phyloP scores from a whole-genome alignment of 768 basidiomycete species.

The Podaxis carcinomalis region DNA sequence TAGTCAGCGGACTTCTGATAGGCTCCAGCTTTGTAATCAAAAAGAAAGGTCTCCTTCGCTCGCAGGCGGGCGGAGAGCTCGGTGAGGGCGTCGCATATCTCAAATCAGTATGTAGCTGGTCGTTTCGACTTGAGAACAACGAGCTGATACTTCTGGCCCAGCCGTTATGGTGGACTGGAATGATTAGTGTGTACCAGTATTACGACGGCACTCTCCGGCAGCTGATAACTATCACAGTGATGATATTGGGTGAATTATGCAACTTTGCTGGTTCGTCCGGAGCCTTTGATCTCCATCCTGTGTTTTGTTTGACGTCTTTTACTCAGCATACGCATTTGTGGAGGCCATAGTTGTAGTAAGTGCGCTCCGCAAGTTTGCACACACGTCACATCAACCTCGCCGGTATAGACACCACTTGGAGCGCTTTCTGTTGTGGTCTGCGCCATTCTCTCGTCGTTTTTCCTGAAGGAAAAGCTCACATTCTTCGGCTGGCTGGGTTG shows the following conservation, averaged over 20 bases:
- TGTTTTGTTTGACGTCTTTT: slow-evolving; percentile 13
- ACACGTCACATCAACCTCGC: not conserved
- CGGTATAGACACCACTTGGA: slow-evolving; percentile 79
- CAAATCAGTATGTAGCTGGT: slow-evolving; percentile 66
- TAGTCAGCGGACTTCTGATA: slow-evolving; percentile 81
- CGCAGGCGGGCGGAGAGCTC: slow-evolving; percentile 73
- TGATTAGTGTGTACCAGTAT: slow-evolving; percentile 59
- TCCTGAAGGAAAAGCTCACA: slow-evolving; percentile 88
- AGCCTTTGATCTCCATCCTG: slow-evolving; percentile 18
- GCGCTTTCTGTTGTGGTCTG: slow-evolving; percentile 95
- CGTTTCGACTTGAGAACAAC: slow-evolving; percentile 1
- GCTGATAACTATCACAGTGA: slow-evolving; percentile 44
- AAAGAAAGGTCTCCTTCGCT: slow-evolving; percentile 86
- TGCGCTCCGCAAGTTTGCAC: slow-evolving; percentile 10
- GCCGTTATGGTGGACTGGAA: slow-evolving; percentile 92
- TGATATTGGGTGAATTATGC: slow-evolving; percentile 89
- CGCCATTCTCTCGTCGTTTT: slow-evolving; percentile 87
- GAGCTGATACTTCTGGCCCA: slow-evolving; percentile 25
- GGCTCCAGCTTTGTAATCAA: slow-evolving; percentile 95
- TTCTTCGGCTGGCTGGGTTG: slow-evolving; percentile 99
- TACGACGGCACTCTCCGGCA: not conserved
- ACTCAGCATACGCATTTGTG: slow-evolving; percentile 78
- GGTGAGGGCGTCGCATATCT: slow-evolving; percentile 93
- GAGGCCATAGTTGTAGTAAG: slow-evolving; percentile 89
- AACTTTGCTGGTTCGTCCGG: slow-evolving; percentile 69